Evolutionary conservation across 306 rosid genomes (phyloP), one percentile per base, ranked within the genome.

Genomic region (Begonia peltatifolia): DNA sequence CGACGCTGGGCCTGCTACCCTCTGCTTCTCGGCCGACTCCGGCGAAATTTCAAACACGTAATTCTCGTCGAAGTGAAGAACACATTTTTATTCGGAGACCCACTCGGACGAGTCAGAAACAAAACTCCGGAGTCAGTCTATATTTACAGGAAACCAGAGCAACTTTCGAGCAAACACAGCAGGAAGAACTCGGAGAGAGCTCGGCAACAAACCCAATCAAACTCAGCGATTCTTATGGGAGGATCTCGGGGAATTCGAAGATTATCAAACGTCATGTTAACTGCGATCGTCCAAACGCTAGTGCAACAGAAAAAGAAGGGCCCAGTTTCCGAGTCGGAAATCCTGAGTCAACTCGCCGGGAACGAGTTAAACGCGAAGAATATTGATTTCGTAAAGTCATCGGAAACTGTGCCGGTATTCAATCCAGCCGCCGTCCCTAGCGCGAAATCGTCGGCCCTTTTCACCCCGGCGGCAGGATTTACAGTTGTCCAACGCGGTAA

Each of bases 1-100:
- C 58, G 95, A 5, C 68, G 95, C 16, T 90, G 99, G 99, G 92
- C 94, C 1, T 90, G 94, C 47, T 90, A 83, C 58, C 87, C 94
- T 6, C 78, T 90, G 94, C 68, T 85, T 2, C 78, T 90, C 9
- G 95, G 94, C 41, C 92, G 99, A 38, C 78, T 86, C 23, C 65
- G 89, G n/a, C 71, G 76, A 11, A 67, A 60, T 35, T 90, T 84
- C 80, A 90, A 83, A 65, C 87, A 75, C 57, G 36, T 80, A 42
- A 74, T 81, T 76, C 69, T 86, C 14, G 78, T 73, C 2, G 95
- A 80, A 56, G 80, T 64, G 14, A 80, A 73, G 46, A 74, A 6
- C 25, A 18, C 61, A 9, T 6, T 85, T 0, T 36, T 90, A 4
- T 46, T 79, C 10, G 66, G 73, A 0, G 99, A 90, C 61, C 87